Percentiles rank a stretch among this genome's conserved stretches.
Conservation (phyloP, 768 basidiomycete species). For the Termitomyces sp. region DNA sequence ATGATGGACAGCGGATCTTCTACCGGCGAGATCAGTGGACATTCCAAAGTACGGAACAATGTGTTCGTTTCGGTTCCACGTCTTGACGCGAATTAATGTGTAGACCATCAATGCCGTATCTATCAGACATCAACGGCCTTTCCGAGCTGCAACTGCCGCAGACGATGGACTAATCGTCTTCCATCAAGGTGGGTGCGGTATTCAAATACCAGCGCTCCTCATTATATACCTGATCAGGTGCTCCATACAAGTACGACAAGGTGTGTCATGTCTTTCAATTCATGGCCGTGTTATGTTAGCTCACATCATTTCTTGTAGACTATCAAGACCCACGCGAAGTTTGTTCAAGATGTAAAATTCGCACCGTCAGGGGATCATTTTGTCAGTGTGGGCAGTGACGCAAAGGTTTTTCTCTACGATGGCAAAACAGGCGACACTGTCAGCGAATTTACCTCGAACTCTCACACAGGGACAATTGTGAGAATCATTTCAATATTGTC, state of each 20-base stretch:
- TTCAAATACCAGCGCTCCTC: not conserved
- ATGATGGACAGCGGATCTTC: slow-evolving; percentile 80
- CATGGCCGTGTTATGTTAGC: not conserved
- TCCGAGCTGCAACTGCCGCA: slow-evolving; percentile 81
- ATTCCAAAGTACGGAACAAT: slow-evolving; percentile 65
- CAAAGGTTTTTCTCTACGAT: slow-evolving; percentile 83
- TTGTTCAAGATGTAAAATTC: slow-evolving; percentile 87
- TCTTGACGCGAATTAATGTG: not conserved
- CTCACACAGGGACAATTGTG: slow-evolving; percentile 75
- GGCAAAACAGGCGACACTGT: slow-evolving; percentile 82
- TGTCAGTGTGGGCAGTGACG: slow-evolving; percentile 85
- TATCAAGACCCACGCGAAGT: slow-evolving; percentile 85
- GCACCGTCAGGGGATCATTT: slow-evolving; percentile 79
- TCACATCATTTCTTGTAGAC: slow-evolving; percentile 33
- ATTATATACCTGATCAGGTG: slow-evolving; percentile 35
- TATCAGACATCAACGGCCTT: slow-evolving; percentile 85
- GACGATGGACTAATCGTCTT: slow-evolving; percentile 83
- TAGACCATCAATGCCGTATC: slow-evolving; percentile 85
- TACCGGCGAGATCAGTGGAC: slow-evolving; percentile 84
- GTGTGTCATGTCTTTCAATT: slow-evolving; percentile 26
- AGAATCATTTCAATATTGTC: slow-evolving; percentile 19
- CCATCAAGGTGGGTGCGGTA: slow-evolving; percentile 55
- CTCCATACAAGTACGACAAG: slow-evolving; percentile 88
- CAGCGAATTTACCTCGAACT: slow-evolving; percentile 58
- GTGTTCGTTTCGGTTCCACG: not conserved